phyloP scores from a whole-genome alignment of 2,329 filamentous ascomycete genomes.

The Knoxdaviesia capensis region DNA sequence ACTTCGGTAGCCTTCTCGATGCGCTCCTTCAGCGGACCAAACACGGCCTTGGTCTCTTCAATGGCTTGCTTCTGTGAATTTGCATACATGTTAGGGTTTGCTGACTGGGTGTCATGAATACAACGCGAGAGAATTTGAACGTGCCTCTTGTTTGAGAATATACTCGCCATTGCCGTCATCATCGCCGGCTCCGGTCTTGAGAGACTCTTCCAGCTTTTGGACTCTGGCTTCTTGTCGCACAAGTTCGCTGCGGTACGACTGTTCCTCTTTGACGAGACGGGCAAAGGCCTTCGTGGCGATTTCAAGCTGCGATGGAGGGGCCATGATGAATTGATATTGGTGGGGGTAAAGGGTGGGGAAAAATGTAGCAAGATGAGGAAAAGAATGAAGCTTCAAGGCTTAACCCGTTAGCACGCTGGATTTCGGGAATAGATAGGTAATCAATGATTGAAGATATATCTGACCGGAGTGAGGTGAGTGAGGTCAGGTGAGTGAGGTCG shows the following conservation, averaged over 20 bases:
- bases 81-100: constrained; percentile 2
- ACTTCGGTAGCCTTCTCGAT: constrained; percentile 52
- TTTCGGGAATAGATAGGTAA: too few relatives aligned
- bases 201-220: constrained; percentile 19
- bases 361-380: neutral
- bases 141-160: constrained; percentile 70
- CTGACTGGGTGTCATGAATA: neutral
- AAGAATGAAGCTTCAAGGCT: neutral
- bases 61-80: constrained; percentile 47
- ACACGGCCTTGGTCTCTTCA: constrained; percentile 74
- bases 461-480: too few relatives aligned
- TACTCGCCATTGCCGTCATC: constrained; percentile 60
- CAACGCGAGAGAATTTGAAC: constrained; percentile 7
- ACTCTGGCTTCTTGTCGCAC: constrained; percentile 54
- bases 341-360: neutral
- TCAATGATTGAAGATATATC: too few relatives aligned
- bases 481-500: too few relatives aligned
- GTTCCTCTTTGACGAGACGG: constrained; percentile 80
- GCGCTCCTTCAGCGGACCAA: constrained; percentile 49
- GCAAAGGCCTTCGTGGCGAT: constrained; percentile 64
- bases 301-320: constrained; percentile 52
- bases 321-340: constrained; percentile 30
- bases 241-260: constrained; percentile 75
- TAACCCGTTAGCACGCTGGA: neutral
- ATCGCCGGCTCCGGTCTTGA: constrained; percentile 24